Evolutionary conservation across 768 basidiomycete species (phyloP).

Genomic region (Mycena sanguinolenta): DNA sequence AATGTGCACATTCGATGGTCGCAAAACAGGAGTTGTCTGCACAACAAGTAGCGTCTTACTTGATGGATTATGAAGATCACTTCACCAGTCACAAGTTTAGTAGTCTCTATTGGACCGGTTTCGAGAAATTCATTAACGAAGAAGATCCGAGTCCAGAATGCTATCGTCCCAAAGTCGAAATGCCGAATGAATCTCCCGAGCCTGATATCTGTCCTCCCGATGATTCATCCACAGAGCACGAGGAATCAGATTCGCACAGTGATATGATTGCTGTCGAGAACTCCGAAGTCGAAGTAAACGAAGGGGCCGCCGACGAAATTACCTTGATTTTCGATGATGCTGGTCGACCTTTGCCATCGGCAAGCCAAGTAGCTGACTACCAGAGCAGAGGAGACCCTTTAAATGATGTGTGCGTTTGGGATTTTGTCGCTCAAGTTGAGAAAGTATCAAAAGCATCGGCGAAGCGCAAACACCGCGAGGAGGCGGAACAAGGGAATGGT

Average conservation of each 20-base stretch:
- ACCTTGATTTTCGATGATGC: too few species aligned
- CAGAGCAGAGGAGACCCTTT: background rate
- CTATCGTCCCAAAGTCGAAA: background rate
- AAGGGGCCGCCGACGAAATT: too few species aligned
- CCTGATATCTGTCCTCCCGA: too few species aligned
- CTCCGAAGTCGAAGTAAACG: too few species aligned
- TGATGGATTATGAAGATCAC: background rate
- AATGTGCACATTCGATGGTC: background rate
- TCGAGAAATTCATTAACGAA: background rate
- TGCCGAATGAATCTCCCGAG: too few species aligned
- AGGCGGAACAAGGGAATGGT: background rate
- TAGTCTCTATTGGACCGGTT: background rate
- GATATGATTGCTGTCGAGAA: too few species aligned
- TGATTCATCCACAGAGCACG: too few species aligned
- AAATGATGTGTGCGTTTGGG: background rate
- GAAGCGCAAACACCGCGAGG: background rate
- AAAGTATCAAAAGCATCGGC: background rate
- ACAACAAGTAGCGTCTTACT: background rate
- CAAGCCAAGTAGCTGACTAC: background rate
- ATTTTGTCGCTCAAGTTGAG: background rate
- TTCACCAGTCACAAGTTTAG: background rate
- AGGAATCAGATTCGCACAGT: too few species aligned
- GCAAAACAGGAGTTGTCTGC: background rate
- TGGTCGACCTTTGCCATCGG: background rate
- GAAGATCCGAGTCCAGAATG: background rate